A percentile compares a stretch with the other conserved stretches of the same genome.
phyloP scores from a whole-genome alignment of 2,329 filamentous ascomycete genomes.

The Pseudogymnoascus sp. region DNA sequence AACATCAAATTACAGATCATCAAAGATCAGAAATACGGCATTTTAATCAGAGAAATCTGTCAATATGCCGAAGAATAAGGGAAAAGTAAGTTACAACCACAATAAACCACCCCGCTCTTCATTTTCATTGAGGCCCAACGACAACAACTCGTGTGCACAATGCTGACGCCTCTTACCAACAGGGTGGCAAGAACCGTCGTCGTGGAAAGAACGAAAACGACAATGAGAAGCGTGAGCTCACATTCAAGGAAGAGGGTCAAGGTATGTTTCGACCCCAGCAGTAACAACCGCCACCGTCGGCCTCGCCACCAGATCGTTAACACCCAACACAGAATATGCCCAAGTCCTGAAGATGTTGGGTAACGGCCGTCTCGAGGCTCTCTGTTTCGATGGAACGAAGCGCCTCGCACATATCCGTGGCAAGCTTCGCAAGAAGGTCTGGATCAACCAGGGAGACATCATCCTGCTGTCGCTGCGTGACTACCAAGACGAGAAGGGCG shows the following conservation, averaged over 20 bases:
- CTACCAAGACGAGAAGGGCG: conserved; percentile 90
- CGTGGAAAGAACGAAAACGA: conserved; percentile 99
- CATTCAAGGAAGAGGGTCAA: conserved; percentile 98
- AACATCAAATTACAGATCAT: conserved; percentile 3
- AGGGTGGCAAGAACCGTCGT: conserved; percentile 98
- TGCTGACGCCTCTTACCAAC: conserved; percentile 22
- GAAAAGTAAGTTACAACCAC: conserved; percentile 63
- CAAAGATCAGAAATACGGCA: not conserved
- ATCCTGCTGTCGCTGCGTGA: conserved; percentile 81
- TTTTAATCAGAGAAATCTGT: conserved; percentile 17
- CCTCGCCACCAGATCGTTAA: not conserved
- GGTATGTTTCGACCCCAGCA: conserved; percentile 36
- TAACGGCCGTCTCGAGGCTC: conserved; percentile 85
- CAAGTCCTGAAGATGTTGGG: conserved; percentile 94
- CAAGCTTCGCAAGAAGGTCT: conserved; percentile 99
- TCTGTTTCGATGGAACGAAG: conserved; percentile 88
- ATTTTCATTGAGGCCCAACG: not conserved
- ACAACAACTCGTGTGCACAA: conserved; percentile 11
- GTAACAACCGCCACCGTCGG: conserved; percentile 1
- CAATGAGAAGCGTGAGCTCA: conserved; percentile 97
- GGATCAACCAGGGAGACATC: conserved; percentile 98
- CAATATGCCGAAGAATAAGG: conserved; percentile 98
- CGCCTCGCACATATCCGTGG: conserved; percentile 80
- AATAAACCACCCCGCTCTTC: conserved; percentile 12
- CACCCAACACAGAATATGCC: conserved; percentile 53